Conservation (phyloP, 306 rosid species). For the Acacia confusa region DNA sequence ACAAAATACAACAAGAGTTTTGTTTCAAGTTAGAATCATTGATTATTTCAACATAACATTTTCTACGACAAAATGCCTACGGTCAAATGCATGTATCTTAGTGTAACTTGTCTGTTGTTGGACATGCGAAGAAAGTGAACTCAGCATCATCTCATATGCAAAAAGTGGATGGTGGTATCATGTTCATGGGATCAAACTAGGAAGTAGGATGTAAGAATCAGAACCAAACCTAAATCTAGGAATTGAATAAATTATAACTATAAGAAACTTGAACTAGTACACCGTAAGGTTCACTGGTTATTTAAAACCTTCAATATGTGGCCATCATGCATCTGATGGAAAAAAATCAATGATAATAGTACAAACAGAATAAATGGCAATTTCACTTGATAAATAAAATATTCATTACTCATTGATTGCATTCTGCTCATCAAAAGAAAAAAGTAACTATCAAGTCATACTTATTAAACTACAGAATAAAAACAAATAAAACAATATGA, state of each 20-base stretch:
- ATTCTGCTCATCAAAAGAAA: background rate
- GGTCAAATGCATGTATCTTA: slow-evolving; percentile 2
- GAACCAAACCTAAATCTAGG: slow-evolving; percentile 1
- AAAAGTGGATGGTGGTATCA: slow-evolving; percentile 1
- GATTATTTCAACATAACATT: background rate
- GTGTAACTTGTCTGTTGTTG: background rate
- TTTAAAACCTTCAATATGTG: slow-evolving; percentile 23
- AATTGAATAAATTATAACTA: slow-evolving; percentile 22
- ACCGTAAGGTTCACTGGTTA: slow-evolving; percentile 1
- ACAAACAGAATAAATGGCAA: slow-evolving; percentile 5
- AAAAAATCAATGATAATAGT: background rate
- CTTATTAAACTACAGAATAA: too few species aligned
- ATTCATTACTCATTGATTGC: background rate
- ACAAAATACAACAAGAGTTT: background rate
- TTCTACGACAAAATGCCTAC: background rate
- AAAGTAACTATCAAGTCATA: too few species aligned
- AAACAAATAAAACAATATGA: too few species aligned
- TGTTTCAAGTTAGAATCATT: slow-evolving; percentile 9
- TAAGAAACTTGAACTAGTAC: slow-evolving; percentile 17
- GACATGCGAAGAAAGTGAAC: slow-evolving; percentile 6
- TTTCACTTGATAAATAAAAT: background rate
- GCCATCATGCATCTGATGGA: background rate
- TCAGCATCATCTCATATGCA: background rate
- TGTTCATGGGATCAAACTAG: background rate
- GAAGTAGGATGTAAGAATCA: background rate